A percentile compares a stretch with the other conserved stretches of the same genome.
Conservation (phyloP, 164 flowering plant genomes). For the Vitis riparia region DNA sequence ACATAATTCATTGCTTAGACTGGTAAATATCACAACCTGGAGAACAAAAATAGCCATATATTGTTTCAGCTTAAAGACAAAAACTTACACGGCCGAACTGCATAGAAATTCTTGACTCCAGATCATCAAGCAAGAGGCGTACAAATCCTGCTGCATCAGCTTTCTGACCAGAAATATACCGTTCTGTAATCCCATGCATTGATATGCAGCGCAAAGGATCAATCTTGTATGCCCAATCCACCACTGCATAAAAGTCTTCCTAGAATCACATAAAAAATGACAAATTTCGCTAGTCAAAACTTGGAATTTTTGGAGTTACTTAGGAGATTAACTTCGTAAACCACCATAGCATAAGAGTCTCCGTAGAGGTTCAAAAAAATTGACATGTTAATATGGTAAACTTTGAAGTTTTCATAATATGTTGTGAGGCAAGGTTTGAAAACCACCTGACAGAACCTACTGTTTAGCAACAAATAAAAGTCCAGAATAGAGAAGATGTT, state of each 20-base stretch:
- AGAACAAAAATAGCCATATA: slow-evolving; percentile 7
- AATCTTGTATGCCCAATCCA: slow-evolving; percentile 99
- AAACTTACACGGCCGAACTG: slow-evolving; percentile 73
- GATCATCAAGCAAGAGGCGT: slow-evolving; percentile 88
- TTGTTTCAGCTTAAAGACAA: slow-evolving; percentile 3
- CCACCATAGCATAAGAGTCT: too few relatives aligned
- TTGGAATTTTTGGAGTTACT: background rate
- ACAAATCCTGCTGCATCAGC: slow-evolving; percentile 99
- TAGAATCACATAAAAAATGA: slow-evolving; percentile 18
- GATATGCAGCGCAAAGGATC: slow-evolving; percentile 98
- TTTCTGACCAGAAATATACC: slow-evolving; percentile 92
- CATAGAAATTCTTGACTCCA: slow-evolving; percentile 83
- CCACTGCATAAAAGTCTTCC: slow-evolving; percentile 98
- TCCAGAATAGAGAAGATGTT: too few relatives aligned
- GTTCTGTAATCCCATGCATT: slow-evolving; percentile 98
- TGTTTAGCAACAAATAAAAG: too few relatives aligned
- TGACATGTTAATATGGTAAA: too few relatives aligned
- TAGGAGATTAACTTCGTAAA: background rate
- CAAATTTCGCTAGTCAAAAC: background rate
- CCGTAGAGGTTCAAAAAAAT: too few relatives aligned
- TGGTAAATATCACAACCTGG: slow-evolving; percentile 4
- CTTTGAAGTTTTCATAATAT: too few relatives aligned
- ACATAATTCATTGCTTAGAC: background rate
- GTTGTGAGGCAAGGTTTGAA: too few relatives aligned
- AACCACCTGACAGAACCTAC: too few relatives aligned